A percentile compares a stretch with the other conserved stretches of the same genome.
Evolutionary conservation across 768 basidiomycete species (phyloP).

Genomic region (Pholiota conissans): DNA sequence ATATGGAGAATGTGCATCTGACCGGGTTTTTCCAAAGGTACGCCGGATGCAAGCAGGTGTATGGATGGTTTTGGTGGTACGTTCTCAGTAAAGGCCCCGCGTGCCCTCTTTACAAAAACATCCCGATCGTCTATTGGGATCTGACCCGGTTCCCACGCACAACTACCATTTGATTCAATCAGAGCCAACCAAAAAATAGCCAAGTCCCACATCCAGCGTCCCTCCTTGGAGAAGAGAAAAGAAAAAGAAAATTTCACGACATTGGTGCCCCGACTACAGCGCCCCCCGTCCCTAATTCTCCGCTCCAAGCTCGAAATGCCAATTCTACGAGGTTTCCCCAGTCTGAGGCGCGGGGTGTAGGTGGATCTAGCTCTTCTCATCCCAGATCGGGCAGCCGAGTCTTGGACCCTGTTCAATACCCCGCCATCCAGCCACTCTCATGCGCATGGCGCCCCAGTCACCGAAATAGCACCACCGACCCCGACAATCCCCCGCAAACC

Average conservation of each 20-base stretch:
- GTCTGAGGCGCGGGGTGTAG: conserved; percentile 11
- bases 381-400: conserved; percentile 7
- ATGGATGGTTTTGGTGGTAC: background rate
- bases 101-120: background rate
- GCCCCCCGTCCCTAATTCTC: conserved; percentile 18
- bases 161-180: conserved; percentile 1
- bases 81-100: background rate
- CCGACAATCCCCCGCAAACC: conserved; percentile 20
- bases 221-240: background rate
- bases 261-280: background rate
- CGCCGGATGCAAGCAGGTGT: conserved; percentile 19
- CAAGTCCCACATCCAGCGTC: background rate
- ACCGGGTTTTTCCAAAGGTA: conserved; percentile 47
- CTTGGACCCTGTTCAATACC: conserved; percentile 17
- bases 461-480: conserved; percentile 19
- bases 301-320: conserved; percentile 1
- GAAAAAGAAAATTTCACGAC: too few species aligned
- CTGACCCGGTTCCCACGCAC: background rate
- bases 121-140: background rate
- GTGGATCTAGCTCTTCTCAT: conserved; percentile 1
- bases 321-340: conserved; percentile 36
- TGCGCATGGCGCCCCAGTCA: conserved; percentile 2
- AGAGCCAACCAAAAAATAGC: background rate
- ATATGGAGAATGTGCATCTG: conserved; percentile 31
- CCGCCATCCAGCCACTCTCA: conserved; percentile 7